phyloP scores from a whole-genome alignment of 2,329 filamentous ascomycete species.

The Trichoderma sp. region DNA sequence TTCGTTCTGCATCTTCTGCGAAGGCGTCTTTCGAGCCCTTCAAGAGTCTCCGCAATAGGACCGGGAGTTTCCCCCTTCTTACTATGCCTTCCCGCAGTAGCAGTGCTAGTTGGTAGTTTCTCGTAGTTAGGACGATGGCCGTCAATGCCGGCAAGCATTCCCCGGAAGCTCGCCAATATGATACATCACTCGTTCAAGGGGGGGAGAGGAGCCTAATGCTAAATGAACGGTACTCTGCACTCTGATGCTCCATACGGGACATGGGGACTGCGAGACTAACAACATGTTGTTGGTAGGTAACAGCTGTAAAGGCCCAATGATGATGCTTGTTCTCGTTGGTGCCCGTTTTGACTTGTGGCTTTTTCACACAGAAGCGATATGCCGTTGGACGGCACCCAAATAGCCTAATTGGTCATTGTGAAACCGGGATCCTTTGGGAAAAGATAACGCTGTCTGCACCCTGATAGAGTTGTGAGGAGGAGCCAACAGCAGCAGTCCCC shows the following conservation, averaged over 20 bases:
- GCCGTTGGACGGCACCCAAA: neutral
- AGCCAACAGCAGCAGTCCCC: neutral
- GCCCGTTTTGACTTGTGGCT: neutral
- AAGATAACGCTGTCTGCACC: neutral
- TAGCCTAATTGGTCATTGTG: neutral
- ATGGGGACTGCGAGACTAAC: neutral
- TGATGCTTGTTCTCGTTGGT: neutral
- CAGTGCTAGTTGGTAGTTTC: neutral
- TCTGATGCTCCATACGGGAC: neutral
- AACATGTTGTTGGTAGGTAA: neutral
- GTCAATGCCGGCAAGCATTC: conserved; percentile 17
- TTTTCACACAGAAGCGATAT: neutral
- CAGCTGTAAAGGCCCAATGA: neutral
- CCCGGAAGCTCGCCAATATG: conserved; percentile 6
- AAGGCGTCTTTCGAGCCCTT: neutral
- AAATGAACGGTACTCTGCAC: neutral
- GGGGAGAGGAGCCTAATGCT: neutral
- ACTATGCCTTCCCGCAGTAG: neutral
- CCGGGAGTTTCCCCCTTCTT: neutral
- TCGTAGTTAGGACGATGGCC: neutral
- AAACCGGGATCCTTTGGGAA: neutral
- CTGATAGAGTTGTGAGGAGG: neutral
- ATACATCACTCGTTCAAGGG: neutral
- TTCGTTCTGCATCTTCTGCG: neutral
- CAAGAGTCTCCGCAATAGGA: conserved; percentile 12